Evolutionary conservation across 805 yeast genomes (phyloP).

Genomic region (Barnettozyma pratensis): DNA sequence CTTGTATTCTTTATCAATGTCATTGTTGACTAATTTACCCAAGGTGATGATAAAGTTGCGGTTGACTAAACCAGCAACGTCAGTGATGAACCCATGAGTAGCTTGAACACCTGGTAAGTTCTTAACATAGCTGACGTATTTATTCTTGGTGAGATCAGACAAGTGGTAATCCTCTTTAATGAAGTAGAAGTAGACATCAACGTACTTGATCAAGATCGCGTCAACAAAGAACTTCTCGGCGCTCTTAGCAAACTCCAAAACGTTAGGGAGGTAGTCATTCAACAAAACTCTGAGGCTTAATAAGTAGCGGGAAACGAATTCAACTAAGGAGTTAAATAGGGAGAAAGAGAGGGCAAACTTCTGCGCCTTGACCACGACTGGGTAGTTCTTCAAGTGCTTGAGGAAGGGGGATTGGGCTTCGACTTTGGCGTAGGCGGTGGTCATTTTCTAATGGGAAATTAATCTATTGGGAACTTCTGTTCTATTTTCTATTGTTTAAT

Average conservation of each 20-base stretch:
- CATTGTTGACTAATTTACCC: not conserved
- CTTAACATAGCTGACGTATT: conserved; percentile 1
- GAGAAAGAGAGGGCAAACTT: conserved; percentile 5
- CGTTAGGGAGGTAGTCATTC: conserved; percentile 3
- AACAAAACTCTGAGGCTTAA: not conserved
- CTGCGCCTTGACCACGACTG: conserved; percentile 2
- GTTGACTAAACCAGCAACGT: not conserved
- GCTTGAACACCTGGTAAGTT: conserved; percentile 5
- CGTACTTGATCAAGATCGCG: conserved; percentile 2
- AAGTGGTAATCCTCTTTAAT: conserved; percentile 6
- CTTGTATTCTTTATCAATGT: conserved; percentile 1
- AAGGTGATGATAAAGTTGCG: conserved; percentile 1
- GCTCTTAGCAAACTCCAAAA: not conserved
- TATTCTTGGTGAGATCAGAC: not conserved
- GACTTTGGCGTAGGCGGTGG: conserved; percentile 3
- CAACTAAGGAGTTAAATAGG: not conserved
- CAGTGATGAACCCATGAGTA: not conserved
- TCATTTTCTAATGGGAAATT: not conserved
- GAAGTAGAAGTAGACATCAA: conserved; percentile 4
- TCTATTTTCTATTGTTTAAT: too few relatives aligned
- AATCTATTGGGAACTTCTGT: too few relatives aligned
- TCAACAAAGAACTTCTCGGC: conserved; percentile 2
- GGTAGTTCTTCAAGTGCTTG: conserved; percentile 3
- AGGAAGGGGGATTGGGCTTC: conserved; percentile 3
- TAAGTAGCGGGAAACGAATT: conserved; percentile 1